Evolutionary conservation across 106 monocot species (phyloP).

Genomic region (Allium fistulosum): DNA sequence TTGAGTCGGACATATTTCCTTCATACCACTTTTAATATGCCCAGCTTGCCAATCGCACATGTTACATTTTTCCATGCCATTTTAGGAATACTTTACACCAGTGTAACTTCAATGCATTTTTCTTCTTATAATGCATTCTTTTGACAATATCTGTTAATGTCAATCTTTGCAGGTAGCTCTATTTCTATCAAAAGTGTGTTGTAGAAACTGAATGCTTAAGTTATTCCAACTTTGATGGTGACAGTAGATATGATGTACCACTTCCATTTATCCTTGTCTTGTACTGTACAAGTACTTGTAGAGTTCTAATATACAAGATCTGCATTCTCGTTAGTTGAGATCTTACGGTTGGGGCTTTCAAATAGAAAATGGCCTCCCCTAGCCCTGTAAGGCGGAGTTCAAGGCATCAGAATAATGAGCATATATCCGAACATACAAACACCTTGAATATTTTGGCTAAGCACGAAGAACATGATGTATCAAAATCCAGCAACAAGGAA

Average conservation of each 20-base stretch:
- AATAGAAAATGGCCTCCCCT: background rate
- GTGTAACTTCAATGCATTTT: too few species aligned
- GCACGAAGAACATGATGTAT: background rate
- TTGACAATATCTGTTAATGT: background rate
- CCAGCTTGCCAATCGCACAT: too few species aligned
- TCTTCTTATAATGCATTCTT: too few species aligned
- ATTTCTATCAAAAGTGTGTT: background rate
- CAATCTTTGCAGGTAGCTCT: background rate
- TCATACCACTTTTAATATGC: too few species aligned
- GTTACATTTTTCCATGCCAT: too few species aligned
- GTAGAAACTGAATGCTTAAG: background rate
- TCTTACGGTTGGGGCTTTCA: background rate
- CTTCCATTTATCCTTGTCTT: background rate
- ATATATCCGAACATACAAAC: background rate
- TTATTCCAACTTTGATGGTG: background rate
- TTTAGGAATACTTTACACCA: too few species aligned
- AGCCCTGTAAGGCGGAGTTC: background rate
- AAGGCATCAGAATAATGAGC: background rate
- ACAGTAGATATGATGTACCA: background rate
- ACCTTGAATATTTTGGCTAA: background rate
- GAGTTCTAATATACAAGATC: too few species aligned
- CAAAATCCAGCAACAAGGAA: slow-evolving; percentile 11
- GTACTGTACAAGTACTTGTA: background rate
- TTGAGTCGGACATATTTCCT: too few species aligned
- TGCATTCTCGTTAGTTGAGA: background rate